Evolutionary conservation across 2,329 filamentous ascomycete genomes (phyloP).

Genomic region (Penicillium sclerotiorum): DNA sequence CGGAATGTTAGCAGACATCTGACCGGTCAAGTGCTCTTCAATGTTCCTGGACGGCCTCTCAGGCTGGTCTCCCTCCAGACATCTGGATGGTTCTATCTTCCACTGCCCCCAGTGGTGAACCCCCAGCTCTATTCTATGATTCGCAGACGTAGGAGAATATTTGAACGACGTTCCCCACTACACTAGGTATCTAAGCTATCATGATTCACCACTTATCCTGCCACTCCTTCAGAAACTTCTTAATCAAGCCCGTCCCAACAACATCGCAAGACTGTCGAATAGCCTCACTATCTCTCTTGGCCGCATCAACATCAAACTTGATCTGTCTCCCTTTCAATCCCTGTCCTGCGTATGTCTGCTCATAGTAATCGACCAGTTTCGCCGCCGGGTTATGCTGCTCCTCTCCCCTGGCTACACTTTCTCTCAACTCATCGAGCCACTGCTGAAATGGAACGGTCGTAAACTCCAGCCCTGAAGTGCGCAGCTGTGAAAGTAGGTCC

Average conservation of each 20-base stretch:
- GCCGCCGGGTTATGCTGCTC: slow-evolving; percentile 30
- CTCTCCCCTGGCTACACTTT: slow-evolving; percentile 12
- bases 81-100: too few species aligned
- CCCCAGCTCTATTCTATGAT: too few species aligned
- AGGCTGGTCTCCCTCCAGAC: too few species aligned
- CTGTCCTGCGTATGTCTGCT: too few species aligned
- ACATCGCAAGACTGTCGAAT: neutral
- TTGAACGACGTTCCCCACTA: too few species aligned
- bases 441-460: slow-evolving; percentile 13
- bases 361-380: slow-evolving; percentile 36
- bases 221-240: neutral
- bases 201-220: neutral
- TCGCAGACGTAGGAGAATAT: too few species aligned
- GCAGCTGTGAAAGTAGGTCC: neutral
- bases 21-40: too few species aligned
- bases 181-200: too few species aligned
- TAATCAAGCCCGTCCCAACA: neutral
- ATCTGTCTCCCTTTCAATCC: neutral
- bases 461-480: neutral
- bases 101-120: too few species aligned
- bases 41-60: too few species aligned
- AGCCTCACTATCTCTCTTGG: neutral
- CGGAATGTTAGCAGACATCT: too few species aligned
- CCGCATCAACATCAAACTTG: neutral
- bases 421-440: slow-evolving; percentile 17